Conservation (phyloP, 257 asterid species). For the Datura wrightii region DNA sequence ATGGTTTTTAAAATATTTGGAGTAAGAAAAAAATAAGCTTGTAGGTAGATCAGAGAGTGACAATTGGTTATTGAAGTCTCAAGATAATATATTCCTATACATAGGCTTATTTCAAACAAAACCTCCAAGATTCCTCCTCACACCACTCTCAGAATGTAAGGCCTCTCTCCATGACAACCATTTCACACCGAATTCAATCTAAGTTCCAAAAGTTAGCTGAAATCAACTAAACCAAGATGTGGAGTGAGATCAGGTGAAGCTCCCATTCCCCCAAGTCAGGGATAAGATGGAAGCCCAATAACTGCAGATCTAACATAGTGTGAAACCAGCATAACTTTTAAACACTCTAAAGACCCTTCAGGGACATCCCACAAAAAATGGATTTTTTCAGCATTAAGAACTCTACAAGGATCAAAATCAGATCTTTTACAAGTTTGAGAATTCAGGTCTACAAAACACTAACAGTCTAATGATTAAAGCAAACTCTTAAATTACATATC, state of each 20-base stretch:
- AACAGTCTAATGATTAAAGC: not conserved
- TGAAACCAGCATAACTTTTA: not conserved
- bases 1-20: not conserved
- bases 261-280: not conserved
- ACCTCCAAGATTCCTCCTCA: not conserved
- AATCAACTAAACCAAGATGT: not conserved
- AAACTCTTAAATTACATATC: not conserved
- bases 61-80: not conserved
- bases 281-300: not conserved
- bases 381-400: not conserved
- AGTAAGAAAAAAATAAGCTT: not conserved
- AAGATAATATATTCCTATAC: not conserved
- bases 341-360: not conserved
- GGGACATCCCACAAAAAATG: not conserved
- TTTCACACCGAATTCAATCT: not conserved
- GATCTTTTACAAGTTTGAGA: not conserved
- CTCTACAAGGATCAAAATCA: not conserved
- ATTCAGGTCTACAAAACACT: not conserved
- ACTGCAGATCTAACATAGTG: not conserved
- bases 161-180: constrained; percentile 1
- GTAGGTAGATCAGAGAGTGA: constrained; percentile 3
- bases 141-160: not conserved
- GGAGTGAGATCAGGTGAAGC: not conserved
- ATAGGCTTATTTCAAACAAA: not conserved
- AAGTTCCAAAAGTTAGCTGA: not conserved